These are phyloP conservation scores for Parachaetomium inaequale DNA, from an alignment of 495 filamentous ascomycete species.

Conservation along the genomic window DNA sequence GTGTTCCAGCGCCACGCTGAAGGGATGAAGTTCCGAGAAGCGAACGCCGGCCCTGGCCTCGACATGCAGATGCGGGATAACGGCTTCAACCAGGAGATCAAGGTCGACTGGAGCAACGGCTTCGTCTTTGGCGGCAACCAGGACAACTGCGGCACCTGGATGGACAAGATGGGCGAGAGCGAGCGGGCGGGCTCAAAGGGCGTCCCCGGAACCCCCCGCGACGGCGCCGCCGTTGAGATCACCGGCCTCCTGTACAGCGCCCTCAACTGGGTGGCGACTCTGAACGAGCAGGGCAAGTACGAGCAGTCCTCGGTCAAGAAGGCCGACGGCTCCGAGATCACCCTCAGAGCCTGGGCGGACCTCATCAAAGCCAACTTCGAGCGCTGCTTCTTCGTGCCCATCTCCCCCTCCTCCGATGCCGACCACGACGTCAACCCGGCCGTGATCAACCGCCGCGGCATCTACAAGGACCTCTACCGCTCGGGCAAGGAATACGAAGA, in stretches of 20 bases:
- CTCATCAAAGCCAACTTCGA: conserved; percentile 86
- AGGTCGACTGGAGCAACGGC: conserved; percentile 89
- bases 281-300: conserved; percentile 65
- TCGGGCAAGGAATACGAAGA: conserved; percentile 95
- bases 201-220: conserved; percentile 90
- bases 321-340: conserved; percentile 56
- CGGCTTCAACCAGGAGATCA: conserved; percentile 87
- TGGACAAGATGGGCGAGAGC: conserved; percentile 99
- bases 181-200: conserved; percentile 87
- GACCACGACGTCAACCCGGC: conserved; percentile 75
- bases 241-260: conserved; percentile 88
- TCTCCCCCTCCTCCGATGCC: conserved; percentile 60
- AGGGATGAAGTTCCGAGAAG: conserved; percentile 88
- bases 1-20: conserved; percentile 84
- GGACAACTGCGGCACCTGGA: conserved; percentile 96
- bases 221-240: conserved; percentile 94
- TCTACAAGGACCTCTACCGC: conserved; percentile 95
- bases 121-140: conserved; percentile 93
- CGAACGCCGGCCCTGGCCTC: conserved; percentile 81
- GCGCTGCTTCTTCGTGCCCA: conserved; percentile 80
- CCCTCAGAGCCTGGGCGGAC: conserved; percentile 75
- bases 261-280: conserved; percentile 68
- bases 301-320: conserved; percentile 65
- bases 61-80: conserved; percentile 91
- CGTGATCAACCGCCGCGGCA: conserved; percentile 81